Conservation (phyloP, 495 filamentous ascomycete species). For the Xylaria longipes region DNA sequence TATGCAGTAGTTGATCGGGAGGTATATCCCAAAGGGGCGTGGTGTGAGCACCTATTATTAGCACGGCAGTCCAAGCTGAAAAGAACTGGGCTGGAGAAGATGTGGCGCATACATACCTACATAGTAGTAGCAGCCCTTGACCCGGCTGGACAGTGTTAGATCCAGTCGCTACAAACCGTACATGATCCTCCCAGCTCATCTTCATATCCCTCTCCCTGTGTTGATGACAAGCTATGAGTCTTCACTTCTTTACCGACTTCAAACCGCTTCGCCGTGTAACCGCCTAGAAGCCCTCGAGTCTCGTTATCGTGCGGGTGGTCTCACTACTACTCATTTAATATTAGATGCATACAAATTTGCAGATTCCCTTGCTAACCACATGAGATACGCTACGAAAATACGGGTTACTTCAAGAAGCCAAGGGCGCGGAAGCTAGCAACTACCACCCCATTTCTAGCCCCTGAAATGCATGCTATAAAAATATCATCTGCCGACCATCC, state of each 20-base stretch:
- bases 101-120: neutral
- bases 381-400: slow-evolving; percentile 7
- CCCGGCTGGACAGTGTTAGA: neutral
- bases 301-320: neutral
- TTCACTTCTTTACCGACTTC: neutral
- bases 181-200: neutral
- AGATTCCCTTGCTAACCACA: neutral
- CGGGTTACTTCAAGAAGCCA: slow-evolving; percentile 1
- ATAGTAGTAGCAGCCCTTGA: neutral
- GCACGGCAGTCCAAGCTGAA: slow-evolving; percentile 12
- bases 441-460: slow-evolving; percentile 9
- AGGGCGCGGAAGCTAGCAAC: slow-evolving; percentile 11
- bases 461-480: slow-evolving; percentile 12
- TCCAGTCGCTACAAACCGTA: neutral
- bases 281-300: neutral
- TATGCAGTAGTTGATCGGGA: slow-evolving; percentile 6
- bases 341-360: neutral
- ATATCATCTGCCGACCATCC: neutral
- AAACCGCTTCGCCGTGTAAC: neutral
- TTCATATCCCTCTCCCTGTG: neutral
- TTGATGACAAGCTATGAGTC: neutral
- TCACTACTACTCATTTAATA: neutral
- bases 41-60: slow-evolving; percentile 3
- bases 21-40: slow-evolving; percentile 1
- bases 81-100: slow-evolving; percentile 1